Evolutionary conservation across 225 moss, liverwort and hornwort species (phyloP), one percentile per base, ranked within the genome.

Genomic region (Marchantia polymorpha): DNA sequence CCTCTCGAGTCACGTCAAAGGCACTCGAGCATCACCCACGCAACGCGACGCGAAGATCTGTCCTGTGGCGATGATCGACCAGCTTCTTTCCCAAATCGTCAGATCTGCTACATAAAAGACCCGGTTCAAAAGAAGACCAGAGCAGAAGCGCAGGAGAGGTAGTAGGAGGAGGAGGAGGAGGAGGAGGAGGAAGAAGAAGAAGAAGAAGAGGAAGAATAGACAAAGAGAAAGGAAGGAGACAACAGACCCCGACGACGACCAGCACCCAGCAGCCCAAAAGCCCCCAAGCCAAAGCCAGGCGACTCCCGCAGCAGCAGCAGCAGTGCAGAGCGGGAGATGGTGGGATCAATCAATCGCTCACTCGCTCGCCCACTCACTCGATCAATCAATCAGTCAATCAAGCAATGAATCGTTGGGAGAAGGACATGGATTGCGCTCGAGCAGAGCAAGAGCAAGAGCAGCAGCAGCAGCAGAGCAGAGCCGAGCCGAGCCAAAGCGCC

Each of bases 401-500:
- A 22, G 20, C 60, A 66, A 66, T 30, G 19, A 20, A 46, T 69
- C 66, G 27, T 14, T 15, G 71, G 51, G 12, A 25, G 39, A 39
- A 39, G 39, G 39, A 39, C 39, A 72, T 10, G n/a, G 72, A 52
- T 52, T 52, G 72, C 23, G 72, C n/a, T 72, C 52, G 72, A 52
- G 52, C 52, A 52, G 50, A 17, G 17, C n/a, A n/a, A n/a, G n/a
- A n/a, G n/a, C n/a, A n/a, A n/a, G n/a, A n/a, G n/a, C n/a, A n/a
- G 48, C 68, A 10, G n/a, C 23, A 23, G 26, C 27, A 20, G 46
- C 5, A 19, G 7, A 47, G 69, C 69, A 69, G 64, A 56, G 64
- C 69, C 15, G 26, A 46, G 69, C 72, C 72, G 11, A 52, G 51
- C 72, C 72, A 72, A 72, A 50, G 72, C 12, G 51, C 72, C 23